Evolutionary conservation across 352 stramenopile genomes (phyloP).

Genomic region (Pythium apleroticum): DNA sequence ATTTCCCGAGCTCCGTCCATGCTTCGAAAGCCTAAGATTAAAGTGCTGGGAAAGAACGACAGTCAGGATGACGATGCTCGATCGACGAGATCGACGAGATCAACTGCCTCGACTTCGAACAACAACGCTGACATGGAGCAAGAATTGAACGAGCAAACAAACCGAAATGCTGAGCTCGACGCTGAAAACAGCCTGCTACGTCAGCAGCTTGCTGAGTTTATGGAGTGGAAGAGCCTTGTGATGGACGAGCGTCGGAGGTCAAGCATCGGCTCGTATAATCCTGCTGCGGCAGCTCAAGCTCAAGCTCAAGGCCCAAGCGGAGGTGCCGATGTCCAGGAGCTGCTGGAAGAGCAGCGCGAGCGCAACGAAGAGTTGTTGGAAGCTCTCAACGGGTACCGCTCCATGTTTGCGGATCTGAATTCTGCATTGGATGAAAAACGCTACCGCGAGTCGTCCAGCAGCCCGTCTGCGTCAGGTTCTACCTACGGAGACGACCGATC

Average conservation of each 20-base stretch:
- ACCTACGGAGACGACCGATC: constrained; percentile 70
- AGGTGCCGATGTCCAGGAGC: constrained; percentile 36
- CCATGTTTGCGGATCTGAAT: constrained; percentile 58
- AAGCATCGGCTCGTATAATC: constrained; percentile 7
- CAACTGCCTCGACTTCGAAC: constrained; percentile 21
- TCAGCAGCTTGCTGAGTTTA: constrained; percentile 60
- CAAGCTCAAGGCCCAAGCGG: constrained; percentile 4
- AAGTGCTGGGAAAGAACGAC: constrained; percentile 40
- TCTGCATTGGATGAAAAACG: constrained; percentile 58
- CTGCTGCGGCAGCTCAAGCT: neutral
- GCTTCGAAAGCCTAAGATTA: constrained; percentile 50
- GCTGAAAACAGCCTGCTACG: constrained; percentile 70
- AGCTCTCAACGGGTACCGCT: constrained; percentile 68
- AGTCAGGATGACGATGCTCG: constrained; percentile 39
- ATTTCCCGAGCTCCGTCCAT: constrained; percentile 29
- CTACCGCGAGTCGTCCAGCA: constrained; percentile 41
- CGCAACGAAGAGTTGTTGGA: constrained; percentile 54
- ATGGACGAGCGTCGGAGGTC: constrained; percentile 27
- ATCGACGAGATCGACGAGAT: constrained; percentile 32
- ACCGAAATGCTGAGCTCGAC: constrained; percentile 49
- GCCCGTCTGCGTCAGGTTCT: constrained; percentile 55
- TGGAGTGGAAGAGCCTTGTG: constrained; percentile 65
- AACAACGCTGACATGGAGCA: constrained; percentile 43
- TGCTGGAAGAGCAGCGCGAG: constrained; percentile 28
- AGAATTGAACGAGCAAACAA: constrained; percentile 42